Evolutionary conservation across 2,329 filamentous ascomycete species (phyloP), one percentile per base, ranked within the genome.

Genomic region (Westerdykella sp.): DNA sequence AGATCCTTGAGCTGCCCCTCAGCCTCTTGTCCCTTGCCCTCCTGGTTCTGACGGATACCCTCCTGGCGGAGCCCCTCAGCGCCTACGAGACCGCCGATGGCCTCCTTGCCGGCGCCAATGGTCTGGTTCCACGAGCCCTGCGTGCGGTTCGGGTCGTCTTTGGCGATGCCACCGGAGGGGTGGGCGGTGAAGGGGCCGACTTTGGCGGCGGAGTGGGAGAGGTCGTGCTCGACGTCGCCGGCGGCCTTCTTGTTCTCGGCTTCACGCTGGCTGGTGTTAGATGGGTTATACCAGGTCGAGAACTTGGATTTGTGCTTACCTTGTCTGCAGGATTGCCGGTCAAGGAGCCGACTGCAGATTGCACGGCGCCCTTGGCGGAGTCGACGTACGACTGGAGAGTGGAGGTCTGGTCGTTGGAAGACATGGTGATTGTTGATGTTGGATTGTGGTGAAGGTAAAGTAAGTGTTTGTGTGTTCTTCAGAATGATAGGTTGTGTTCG

Each of bases 111-210:
- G 1, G 84, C 79, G 41, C 90, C 91, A n/a, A 90, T 62, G 5
- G 88, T 95, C 71, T 96, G 90, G 73, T 95, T 87, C 82, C 85
- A 94, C 14, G 77, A 76, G 35, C 91, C 90, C 14, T 79, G 65
- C 16, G 76, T 72, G 51, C 89, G 86, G 65, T 91, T 74, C 10
- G 82, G 73, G 67, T 87, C 75, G 67, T 95, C 87, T 54, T 79
- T 76, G 49, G 83, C 77, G 39, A 85, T 73, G 30, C 81, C 84
- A 38, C 87, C 87, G 0, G 80, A 78, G 40, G 82, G 73, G 10
- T 83, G 83, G 45, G 86, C 76, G 18, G 83, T 80, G 63, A 83
- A 73, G 47, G 84, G 82, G 4, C 85, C 88, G n/a, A 84, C 64
- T 66, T 88, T 91, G 52, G 76, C 76, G 13, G 85, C 78, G 5